Conservation (phyloP, 768 basidiomycete species). For the Boletus sp. region DNA sequence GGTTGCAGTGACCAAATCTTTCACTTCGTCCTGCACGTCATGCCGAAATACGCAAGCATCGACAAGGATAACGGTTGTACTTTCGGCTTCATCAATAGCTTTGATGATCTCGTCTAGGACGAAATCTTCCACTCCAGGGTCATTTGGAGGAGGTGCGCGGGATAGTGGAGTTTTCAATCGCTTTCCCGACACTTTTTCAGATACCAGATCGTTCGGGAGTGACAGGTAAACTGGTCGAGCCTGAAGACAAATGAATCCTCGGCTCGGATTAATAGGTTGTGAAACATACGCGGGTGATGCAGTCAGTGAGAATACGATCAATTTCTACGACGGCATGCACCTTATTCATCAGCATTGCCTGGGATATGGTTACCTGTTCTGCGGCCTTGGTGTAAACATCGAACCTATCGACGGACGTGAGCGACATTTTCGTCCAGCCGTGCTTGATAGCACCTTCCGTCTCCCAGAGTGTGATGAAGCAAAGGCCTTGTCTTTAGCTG, state of each 20-base stretch:
- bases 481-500: slow-evolving; percentile 71
- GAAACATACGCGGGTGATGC: slow-evolving; percentile 49
- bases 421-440: neutral
- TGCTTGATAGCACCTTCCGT: slow-evolving; percentile 51
- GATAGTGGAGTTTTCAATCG: slow-evolving; percentile 59
- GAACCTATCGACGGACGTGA: slow-evolving; percentile 44
- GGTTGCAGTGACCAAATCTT: slow-evolving; percentile 60
- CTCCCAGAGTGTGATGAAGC: slow-evolving; percentile 87
- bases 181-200: slow-evolving; percentile 60
- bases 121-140: slow-evolving; percentile 56
- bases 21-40: slow-evolving; percentile 57
- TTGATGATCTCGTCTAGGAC: slow-evolving; percentile 72
- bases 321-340: slow-evolving; percentile 63
- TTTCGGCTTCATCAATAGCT: slow-evolving; percentile 54
- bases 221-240: slow-evolving; percentile 86
- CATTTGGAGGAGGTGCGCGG: slow-evolving; percentile 47
- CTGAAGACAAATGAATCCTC: slow-evolving; percentile 29
- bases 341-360: slow-evolving; percentile 54
- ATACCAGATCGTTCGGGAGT: slow-evolving; percentile 80
- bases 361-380: slow-evolving; percentile 68
- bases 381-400: slow-evolving; percentile 78
- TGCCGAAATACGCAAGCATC: slow-evolving; percentile 82
- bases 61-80: slow-evolving; percentile 69
- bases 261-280: neutral
- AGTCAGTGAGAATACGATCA: slow-evolving; percentile 72